A percentile compares a stretch with the other conserved stretches of the same genome.
phyloP scores from a whole-genome alignment of 2,329 filamentous ascomycete species.

The Coniochaeta ligniaria region DNA sequence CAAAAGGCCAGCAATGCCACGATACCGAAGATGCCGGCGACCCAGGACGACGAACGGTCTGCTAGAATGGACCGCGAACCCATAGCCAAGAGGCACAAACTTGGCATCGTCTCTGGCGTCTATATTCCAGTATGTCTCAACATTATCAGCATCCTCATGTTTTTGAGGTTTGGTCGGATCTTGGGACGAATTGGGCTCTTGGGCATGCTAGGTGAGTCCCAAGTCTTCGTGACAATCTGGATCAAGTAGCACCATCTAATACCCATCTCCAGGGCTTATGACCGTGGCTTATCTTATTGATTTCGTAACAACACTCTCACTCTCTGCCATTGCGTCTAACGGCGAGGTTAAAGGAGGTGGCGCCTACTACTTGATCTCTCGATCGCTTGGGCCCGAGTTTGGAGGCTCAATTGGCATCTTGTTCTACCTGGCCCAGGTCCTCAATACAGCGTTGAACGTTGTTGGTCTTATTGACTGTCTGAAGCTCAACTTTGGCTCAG shows the following conservation, averaged over 20 bases:
- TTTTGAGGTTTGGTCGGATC: conserved; percentile 80
- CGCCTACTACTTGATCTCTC: conserved; percentile 82
- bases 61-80: conserved; percentile 24
- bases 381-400: conserved; percentile 80
- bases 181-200: conserved; percentile 72
- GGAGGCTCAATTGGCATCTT: conserved; percentile 82
- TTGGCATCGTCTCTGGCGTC: conserved; percentile 71
- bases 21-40: background rate
- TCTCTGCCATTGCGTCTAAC: conserved; percentile 85
- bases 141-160: conserved; percentile 87
- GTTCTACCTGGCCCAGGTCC: conserved; percentile 83
- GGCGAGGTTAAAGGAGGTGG: conserved; percentile 83
- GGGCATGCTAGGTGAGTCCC: conserved; percentile 72
- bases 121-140: conserved; percentile 87
- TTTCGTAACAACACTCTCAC: conserved; percentile 75
- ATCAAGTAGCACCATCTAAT: conserved; percentile 12
- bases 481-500: conserved; percentile 62
- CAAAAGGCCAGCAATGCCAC: background rate
- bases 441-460: conserved; percentile 82
- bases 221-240: conserved; percentile 1
- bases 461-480: conserved; percentile 82
- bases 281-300: conserved; percentile 72
- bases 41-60: background rate
- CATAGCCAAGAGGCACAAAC: conserved; percentile 46
- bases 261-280: conserved; percentile 52